Evolutionary conservation across 805 yeast species (phyloP).

Genomic region (Candida mattraensis): DNA sequence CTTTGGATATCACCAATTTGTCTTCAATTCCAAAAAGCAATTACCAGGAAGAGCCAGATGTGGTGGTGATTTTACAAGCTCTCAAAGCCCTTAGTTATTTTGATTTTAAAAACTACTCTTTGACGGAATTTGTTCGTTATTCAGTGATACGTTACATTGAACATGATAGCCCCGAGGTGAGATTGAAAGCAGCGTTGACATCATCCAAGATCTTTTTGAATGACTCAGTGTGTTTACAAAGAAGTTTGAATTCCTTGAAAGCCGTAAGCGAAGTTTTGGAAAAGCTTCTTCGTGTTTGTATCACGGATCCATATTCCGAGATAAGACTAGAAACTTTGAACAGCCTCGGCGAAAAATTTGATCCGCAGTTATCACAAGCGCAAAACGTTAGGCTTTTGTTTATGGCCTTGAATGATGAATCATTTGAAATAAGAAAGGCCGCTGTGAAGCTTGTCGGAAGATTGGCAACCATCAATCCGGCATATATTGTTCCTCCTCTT

Average conservation of each 20-base stretch:
- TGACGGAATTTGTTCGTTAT: slow-evolving; percentile 84
- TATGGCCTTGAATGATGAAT: slow-evolving; percentile 89
- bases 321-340: slow-evolving; percentile 77
- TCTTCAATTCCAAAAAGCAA: slow-evolving; percentile 23
- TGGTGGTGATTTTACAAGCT: slow-evolving; percentile 66
- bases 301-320: slow-evolving; percentile 86
- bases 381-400: slow-evolving; percentile 82
- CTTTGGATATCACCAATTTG: slow-evolving; percentile 21
- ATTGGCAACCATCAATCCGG: slow-evolving; percentile 84
- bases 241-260: slow-evolving; percentile 74
- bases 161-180: slow-evolving; percentile 73
- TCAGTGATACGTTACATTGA: slow-evolving; percentile 84
- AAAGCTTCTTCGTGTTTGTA: slow-evolving; percentile 75
- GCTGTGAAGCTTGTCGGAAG: slow-evolving; percentile 82
- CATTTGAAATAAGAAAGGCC: slow-evolving; percentile 75
- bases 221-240: slow-evolving; percentile 83
- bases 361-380: slow-evolving; percentile 92
- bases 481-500: slow-evolving; percentile 90
- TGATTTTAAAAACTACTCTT: slow-evolving; percentile 69
- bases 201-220: slow-evolving; percentile 72
- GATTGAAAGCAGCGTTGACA: slow-evolving; percentile 82
- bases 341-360: slow-evolving; percentile 72
- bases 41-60: slow-evolving; percentile 32
- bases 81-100: slow-evolving; percentile 74
- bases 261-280: slow-evolving; percentile 86